phyloP scores from a whole-genome alignment of 306 rosid genomes.

The Herpetospermum pedunculosum region DNA sequence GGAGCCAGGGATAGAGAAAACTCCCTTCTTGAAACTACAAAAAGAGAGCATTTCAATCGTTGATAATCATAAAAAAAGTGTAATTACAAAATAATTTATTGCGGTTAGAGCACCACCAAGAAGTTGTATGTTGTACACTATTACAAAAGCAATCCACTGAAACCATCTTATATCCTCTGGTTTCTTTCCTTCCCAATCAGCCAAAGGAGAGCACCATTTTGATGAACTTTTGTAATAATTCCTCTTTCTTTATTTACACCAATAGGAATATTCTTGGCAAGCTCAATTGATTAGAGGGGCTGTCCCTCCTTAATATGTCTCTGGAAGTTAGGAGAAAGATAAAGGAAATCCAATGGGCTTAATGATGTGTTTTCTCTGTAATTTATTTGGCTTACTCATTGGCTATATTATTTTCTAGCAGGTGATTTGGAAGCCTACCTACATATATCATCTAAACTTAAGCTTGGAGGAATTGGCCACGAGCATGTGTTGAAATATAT shows the following conservation, averaged over 20 bases:
- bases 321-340: not conserved
- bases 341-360: not conserved
- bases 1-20: not conserved
- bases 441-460: conserved; percentile 74
- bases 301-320: not conserved
- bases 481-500: conserved; percentile 25
- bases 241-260: not conserved
- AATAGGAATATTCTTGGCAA: not conserved
- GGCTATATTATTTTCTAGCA: conserved; percentile 22
- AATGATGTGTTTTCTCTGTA: not conserved
- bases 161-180: not conserved
- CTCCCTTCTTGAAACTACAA: not conserved
- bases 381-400: conserved; percentile 16
- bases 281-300: not conserved
- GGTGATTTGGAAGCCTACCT: conserved; percentile 57
- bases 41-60: not conserved
- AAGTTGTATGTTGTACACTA: not conserved
- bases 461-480: conserved; percentile 54
- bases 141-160: no score
- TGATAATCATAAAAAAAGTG: not conserved
- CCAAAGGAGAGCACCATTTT: not conserved
- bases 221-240: not conserved
- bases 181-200: not conserved
- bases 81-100: not conserved
- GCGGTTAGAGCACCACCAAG: not conserved